Conservation (phyloP, 2,329 filamentous ascomycete species). For the Colletotrichum karsti region DNA sequence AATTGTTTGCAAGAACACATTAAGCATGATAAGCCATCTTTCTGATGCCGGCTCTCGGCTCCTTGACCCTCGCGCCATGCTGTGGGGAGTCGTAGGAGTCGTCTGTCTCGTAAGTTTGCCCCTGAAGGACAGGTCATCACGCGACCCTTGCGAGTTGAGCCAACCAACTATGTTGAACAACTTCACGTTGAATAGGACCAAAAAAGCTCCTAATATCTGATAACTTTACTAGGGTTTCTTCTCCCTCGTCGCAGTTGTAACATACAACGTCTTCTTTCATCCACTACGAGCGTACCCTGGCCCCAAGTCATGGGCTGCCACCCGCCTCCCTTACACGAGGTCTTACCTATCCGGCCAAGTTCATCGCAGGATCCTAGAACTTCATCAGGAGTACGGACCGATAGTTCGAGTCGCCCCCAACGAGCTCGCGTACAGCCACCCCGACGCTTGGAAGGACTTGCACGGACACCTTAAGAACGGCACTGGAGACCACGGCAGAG, state of each 20-base stretch:
- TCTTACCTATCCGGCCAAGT: constrained; percentile 6
- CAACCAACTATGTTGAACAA: not conserved
- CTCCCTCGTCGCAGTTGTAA: not conserved
- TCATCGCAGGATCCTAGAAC: constrained; percentile 34
- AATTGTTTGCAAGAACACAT: too few species aligned
- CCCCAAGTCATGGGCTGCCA: constrained; percentile 21
- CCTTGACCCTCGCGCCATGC: not conserved
- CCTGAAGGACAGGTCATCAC: not conserved
- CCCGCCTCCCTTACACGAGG: not conserved
- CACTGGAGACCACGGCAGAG: constrained; percentile 3
- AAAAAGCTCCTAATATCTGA: not conserved
- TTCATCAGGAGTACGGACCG: constrained; percentile 51
- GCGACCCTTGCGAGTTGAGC: too few species aligned
- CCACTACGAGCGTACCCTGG: constrained; percentile 13
- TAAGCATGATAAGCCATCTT: not conserved
- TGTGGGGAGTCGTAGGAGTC: not conserved
- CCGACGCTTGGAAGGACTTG: constrained; percentile 48
- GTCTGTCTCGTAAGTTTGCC: not conserved
- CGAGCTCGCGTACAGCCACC: constrained; percentile 52
- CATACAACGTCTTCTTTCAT: constrained; percentile 15
- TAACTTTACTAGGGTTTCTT: not conserved
- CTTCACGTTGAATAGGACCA: too few species aligned
- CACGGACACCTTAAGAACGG: constrained; percentile 37
- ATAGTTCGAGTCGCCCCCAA: constrained; percentile 56
- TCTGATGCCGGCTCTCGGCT: not conserved